These are phyloP conservation scores for Hyphopichia burtonii DNA, from an alignment of 1,139 yeast species.

Conservation along the genomic window DNA sequence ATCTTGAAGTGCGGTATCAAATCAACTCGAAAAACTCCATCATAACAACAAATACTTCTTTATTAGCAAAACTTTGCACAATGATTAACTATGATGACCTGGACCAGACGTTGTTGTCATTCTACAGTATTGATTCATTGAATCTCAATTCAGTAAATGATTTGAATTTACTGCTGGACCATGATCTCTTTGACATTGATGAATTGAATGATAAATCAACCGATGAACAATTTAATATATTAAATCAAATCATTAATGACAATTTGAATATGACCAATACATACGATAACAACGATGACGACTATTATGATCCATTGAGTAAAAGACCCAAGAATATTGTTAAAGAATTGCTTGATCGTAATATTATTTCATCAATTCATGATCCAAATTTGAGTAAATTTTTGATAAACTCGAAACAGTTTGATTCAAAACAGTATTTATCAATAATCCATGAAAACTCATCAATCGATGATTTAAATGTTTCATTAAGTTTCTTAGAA, in stretches of 20 bases:
- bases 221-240: constrained; percentile 31
- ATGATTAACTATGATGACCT: constrained; percentile 28
- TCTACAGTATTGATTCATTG: constrained; percentile 26
- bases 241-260: constrained; percentile 23
- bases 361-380: constrained; percentile 34
- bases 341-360: constrained; percentile 38
- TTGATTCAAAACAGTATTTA: constrained; percentile 69
- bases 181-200: constrained; percentile 24
- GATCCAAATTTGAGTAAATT: constrained; percentile 51
- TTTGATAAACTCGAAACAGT: constrained; percentile 69
- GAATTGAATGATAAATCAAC: constrained; percentile 18
- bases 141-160: constrained; percentile 22
- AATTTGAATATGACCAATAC: constrained; percentile 6
- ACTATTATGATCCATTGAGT: constrained; percentile 55
- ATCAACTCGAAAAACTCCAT: neutral
- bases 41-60: neutral
- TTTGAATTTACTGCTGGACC: constrained; percentile 14
- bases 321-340: constrained; percentile 47
- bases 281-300: constrained; percentile 14
- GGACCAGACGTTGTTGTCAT: constrained; percentile 19
- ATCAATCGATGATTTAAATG: constrained; percentile 58
- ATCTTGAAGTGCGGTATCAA: neutral
- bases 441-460: constrained; percentile 71
- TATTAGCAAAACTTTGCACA: neutral
- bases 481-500: constrained; percentile 60